These are phyloP conservation scores for Epichloe brachyelytri DNA, from an alignment of 2,329 filamentous ascomycete genomes.

Conservation along the genomic window DNA sequence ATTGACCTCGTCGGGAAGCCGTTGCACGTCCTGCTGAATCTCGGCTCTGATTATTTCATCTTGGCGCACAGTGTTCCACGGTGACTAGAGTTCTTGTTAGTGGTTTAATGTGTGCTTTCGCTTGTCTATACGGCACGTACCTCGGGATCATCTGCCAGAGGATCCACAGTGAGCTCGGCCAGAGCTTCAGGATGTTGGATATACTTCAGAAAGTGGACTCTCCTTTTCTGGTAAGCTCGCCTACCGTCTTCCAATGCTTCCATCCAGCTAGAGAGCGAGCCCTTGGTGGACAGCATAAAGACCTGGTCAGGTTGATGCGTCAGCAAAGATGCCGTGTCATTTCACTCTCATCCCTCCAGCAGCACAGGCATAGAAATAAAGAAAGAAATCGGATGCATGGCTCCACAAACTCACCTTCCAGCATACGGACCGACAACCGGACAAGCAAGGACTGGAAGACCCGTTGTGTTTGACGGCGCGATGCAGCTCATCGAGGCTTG, in stretches of 20 bases:
- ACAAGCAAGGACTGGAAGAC: slow-evolving; percentile 48
- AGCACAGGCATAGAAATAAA: too few relatives aligned
- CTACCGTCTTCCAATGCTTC: slow-evolving; percentile 54
- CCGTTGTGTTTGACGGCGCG: slow-evolving; percentile 50
- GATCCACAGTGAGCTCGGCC: slow-evolving; percentile 58
- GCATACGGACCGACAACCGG: slow-evolving; percentile 72
- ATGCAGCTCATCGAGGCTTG: slow-evolving; percentile 48
- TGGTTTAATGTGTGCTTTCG: background rate
- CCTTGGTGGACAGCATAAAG: slow-evolving; percentile 65
- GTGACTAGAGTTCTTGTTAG: slow-evolving; percentile 44
- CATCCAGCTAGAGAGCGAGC: slow-evolving; percentile 55
- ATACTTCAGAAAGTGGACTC: slow-evolving; percentile 64
- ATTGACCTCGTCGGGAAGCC: slow-evolving; percentile 82
- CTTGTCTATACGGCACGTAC: slow-evolving; percentile 23
- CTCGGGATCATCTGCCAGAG: slow-evolving; percentile 66
- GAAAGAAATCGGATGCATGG: background rate
- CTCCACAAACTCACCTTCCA: slow-evolving; percentile 57
- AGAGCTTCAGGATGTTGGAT: slow-evolving; percentile 77
- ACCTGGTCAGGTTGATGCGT: slow-evolving; percentile 33
- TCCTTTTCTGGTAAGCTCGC: slow-evolving; percentile 58
- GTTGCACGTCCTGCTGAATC: slow-evolving; percentile 86
- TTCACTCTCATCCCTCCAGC: background rate
- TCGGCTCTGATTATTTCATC: slow-evolving; percentile 78
- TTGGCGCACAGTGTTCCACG: slow-evolving; percentile 75
- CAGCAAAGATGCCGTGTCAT: slow-evolving; percentile 5